Conservation (phyloP, 257 asterid species). For the Penstemon barbatus region DNA sequence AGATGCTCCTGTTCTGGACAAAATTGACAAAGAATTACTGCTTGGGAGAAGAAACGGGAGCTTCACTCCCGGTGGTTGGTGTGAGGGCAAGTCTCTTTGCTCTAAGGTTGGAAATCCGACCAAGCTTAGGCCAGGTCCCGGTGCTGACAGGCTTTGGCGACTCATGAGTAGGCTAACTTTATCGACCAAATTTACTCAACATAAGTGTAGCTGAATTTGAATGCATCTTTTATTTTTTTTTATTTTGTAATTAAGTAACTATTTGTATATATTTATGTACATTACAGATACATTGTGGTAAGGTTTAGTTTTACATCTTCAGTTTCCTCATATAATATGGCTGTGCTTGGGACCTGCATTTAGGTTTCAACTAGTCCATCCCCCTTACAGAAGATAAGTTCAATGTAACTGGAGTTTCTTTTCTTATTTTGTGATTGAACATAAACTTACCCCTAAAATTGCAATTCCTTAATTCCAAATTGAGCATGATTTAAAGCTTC, state of each 20-base stretch:
- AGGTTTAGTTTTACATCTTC: constrained; percentile 3
- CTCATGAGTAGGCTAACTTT: constrained; percentile 50
- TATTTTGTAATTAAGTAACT: not conserved
- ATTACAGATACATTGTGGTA: constrained; percentile 17
- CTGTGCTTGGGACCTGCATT: no score
- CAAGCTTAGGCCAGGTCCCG: constrained; percentile 65
- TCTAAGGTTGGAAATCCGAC: constrained; percentile 58
- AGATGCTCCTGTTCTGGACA: constrained; percentile 58
- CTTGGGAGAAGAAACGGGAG: constrained; percentile 59
- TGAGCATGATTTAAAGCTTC: no score
- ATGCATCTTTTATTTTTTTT: constrained; percentile 6
- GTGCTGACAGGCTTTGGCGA: constrained; percentile 64
- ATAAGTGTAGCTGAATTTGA: constrained; percentile 61
- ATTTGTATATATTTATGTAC: not conserved
- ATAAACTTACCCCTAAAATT: no score
- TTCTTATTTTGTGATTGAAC: no score
- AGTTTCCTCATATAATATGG: not conserved
- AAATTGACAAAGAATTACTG: constrained; percentile 56
- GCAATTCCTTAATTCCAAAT: no score
- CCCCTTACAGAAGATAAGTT: no score
- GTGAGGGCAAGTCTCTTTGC: constrained; percentile 69
- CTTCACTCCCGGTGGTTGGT: constrained; percentile 96
- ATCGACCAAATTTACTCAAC: constrained; percentile 33
- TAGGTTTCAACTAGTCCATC: no score
- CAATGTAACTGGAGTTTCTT: no score